Evolutionary conservation across 83 land plant species (phyloP), one percentile per base, ranked within the genome.

Genomic region (Picea abies): DNA sequence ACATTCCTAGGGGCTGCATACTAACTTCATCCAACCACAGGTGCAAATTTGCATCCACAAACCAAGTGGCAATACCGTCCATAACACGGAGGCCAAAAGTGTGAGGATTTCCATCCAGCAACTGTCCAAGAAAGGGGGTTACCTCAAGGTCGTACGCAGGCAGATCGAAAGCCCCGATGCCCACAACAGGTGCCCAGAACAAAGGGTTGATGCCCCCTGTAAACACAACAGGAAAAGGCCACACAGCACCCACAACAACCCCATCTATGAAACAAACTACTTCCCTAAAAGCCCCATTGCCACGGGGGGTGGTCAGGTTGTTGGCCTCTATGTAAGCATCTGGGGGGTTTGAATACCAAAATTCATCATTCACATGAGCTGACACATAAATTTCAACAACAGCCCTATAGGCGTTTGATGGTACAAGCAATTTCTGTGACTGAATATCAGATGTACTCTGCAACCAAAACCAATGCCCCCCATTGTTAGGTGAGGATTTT

Each of bases 251-350:
- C 47, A 90, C 96, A 7, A 92, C 76, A 23, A 77, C 60, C 20
- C 92, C 99, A 82, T 98, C 99, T 35, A 96, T 35, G 37, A 73
- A 82, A 3, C 88, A 94, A 6, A 91, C 76, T 32, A 98, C 94
- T 84, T 98, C 99, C 67, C 99, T 80, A 80, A 96, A 98, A 22
- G 99, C 85, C 6, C 99, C 99, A 82, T 98, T 96, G 17, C 98
- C 97, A 10, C 94, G 85, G 0, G 68, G 20, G 11, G 52, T 90
- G 5, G 94, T 91, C 25, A 96, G 80, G 73, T 94, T 92, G 89
- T 96, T 98, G 4, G 88, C 91, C 4, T 41, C 39, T 37, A 95
- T 82, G 78, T 91, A 98, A 2, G 86, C 94, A 81, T 94, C 89
- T 0, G 99, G 95, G 22, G 90, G 95, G 80, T 98, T 98, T 16